phyloP scores from a whole-genome alignment of 441 rosid species.

The Jatropha podagrica region DNA sequence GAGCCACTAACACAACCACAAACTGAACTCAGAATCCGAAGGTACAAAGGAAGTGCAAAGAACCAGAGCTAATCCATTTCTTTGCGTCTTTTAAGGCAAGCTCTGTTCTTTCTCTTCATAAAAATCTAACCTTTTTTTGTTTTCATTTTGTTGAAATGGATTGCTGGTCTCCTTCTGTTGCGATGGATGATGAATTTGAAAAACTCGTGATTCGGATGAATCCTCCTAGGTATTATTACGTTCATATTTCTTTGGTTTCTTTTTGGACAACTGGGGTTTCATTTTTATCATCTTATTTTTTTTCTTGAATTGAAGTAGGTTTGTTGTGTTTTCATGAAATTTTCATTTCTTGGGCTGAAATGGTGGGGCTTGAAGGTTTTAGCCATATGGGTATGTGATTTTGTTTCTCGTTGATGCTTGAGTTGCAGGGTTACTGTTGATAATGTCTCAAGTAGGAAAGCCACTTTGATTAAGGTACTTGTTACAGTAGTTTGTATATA shows the following conservation, averaged over 20 bases:
- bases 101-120: neutral
- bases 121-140: neutral
- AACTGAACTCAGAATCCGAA: constrained; percentile 25
- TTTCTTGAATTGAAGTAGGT: constrained; percentile 22
- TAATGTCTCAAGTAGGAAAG: constrained; percentile 54
- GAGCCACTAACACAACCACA: constrained; percentile 34
- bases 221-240: constrained; percentile 59
- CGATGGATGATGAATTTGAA: constrained; percentile 64
- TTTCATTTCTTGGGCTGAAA: constrained; percentile 22
- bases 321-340: constrained; percentile 12
- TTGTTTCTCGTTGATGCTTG: constrained; percentile 20
- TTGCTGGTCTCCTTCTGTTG: constrained; percentile 54
- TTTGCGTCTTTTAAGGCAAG: neutral
- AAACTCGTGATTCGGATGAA: constrained; percentile 76
- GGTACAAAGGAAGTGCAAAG: constrained; percentile 9
- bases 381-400: constrained; percentile 17
- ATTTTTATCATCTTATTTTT: neutral
- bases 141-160: constrained; percentile 40
- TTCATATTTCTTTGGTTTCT: neutral
- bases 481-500: constrained; percentile 13
- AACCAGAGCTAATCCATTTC: constrained; percentile 11
- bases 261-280: neutral
- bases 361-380: constrained; percentile 12
- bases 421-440: constrained; percentile 71
- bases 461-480: constrained; percentile 66